phyloP scores from a whole-genome alignment of 805 yeast genomes.

The Spathaspora passalidarum region DNA sequence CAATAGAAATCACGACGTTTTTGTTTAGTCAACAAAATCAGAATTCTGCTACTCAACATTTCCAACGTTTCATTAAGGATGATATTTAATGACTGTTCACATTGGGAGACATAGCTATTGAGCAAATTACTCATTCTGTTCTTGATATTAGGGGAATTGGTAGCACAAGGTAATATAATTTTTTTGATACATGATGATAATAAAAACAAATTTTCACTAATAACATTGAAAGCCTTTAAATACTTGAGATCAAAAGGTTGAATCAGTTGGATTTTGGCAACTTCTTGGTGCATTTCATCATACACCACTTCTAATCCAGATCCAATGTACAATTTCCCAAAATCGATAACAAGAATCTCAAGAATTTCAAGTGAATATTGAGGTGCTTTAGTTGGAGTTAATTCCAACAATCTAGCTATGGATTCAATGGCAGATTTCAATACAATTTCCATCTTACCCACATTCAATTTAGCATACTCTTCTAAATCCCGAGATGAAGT shows the following conservation, averaged over 20 bases:
- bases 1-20: slow-evolving; percentile 66
- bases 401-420: slow-evolving; percentile 70
- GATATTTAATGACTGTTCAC: slow-evolving; percentile 64
- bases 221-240: slow-evolving; percentile 47
- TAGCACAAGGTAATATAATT: slow-evolving; percentile 72
- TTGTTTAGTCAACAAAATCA: slow-evolving; percentile 53
- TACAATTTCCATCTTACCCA: slow-evolving; percentile 56
- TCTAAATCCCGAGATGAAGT: slow-evolving; percentile 12
- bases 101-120: slow-evolving; percentile 55
- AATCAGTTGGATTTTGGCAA: slow-evolving; percentile 20
- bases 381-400: slow-evolving; percentile 60
- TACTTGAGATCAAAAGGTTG: slow-evolving; percentile 42
- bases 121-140: slow-evolving; percentile 59
- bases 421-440: slow-evolving; percentile 74
- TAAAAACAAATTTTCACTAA: slow-evolving; percentile 60
- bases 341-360: slow-evolving; percentile 62
- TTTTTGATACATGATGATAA: slow-evolving; percentile 72
- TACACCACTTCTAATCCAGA: slow-evolving; percentile 71
- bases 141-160: slow-evolving; percentile 54
- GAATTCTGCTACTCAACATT: slow-evolving; percentile 49
- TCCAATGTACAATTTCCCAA: slow-evolving; percentile 74
- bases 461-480: slow-evolving; percentile 29
- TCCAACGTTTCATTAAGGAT: slow-evolving; percentile 59
- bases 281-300: slow-evolving; percentile 37
- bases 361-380: slow-evolving; percentile 63